phyloP scores from a whole-genome alignment of 768 basidiomycete genomes.

The Fomitopsis pulvina region DNA sequence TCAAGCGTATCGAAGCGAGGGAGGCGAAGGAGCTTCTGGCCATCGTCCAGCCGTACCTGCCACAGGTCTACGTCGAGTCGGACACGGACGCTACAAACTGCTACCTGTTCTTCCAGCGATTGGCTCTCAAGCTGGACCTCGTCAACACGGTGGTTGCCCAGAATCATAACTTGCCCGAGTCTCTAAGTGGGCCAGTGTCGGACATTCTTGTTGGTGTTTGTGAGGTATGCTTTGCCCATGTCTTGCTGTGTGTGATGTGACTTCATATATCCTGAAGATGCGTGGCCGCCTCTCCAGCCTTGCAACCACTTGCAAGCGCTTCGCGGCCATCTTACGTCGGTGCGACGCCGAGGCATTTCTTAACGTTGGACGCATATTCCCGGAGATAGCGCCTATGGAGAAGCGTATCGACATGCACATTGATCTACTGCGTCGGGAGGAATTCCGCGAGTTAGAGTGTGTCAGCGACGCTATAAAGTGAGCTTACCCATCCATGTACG shows the following conservation, averaged over 20 bases:
- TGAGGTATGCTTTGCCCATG: slow-evolving; percentile 48
- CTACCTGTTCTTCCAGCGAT: slow-evolving; percentile 88
- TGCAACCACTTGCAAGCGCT: slow-evolving; percentile 82
- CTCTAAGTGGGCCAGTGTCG: slow-evolving; percentile 74
- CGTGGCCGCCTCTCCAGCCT: slow-evolving; percentile 76
- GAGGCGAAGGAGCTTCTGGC: slow-evolving; percentile 75
- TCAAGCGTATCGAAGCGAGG: slow-evolving; percentile 76
- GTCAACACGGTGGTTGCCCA: slow-evolving; percentile 80
- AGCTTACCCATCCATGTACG: slow-evolving; percentile 20
- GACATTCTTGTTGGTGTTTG: slow-evolving; percentile 91
- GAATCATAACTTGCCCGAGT: slow-evolving; percentile 77
- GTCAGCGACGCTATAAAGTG: slow-evolving; percentile 86
- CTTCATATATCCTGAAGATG: slow-evolving; percentile 44
- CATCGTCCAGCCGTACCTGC: slow-evolving; percentile 92
- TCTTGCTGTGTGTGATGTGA: background rate
- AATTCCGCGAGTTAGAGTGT: slow-evolving; percentile 92
- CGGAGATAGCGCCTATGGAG: slow-evolving; percentile 84
- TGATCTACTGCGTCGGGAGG: slow-evolving; percentile 75
- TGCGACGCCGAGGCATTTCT: slow-evolving; percentile 86
- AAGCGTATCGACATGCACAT: slow-evolving; percentile 90
- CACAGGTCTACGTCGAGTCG: slow-evolving; percentile 81
- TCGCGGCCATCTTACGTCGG: slow-evolving; percentile 73
- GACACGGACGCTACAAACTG: slow-evolving; percentile 87
- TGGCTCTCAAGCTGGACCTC: slow-evolving; percentile 82
- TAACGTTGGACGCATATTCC: slow-evolving; percentile 73